Base-by-base conservation (phyloP, 2,329 filamentous ascomycete genomes). In the Lithohypha guttulata region DNA sequence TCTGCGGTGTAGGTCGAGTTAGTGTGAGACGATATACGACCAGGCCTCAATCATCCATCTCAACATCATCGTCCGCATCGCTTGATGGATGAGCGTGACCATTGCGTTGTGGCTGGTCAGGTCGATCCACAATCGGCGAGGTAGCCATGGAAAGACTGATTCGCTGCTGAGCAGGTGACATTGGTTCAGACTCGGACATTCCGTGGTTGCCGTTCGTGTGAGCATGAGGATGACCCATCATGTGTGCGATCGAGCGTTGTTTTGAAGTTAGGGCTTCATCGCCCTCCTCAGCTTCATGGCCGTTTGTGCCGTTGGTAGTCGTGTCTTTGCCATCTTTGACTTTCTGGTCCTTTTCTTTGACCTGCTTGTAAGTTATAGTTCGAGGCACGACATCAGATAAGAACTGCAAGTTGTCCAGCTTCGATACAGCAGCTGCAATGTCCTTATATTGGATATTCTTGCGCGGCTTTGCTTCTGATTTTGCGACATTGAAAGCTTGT, bases 381-480 rank as follows among this genome's bases (percentile, higher is more conserved):
- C 81, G 82, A 42, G 91, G 91, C 25, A 95, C 82, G 18, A 93
- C 76, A 60, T 98, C 91, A 46, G 82, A 73, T 10, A 98, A 75
- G 57, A 98, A 98, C 59, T 98, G 87, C 36, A 98, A 79, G 58
- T 93, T 93, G 60, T 96, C 91, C 46, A 86, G 78, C 57, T 85
- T 81, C 6, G 82, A 75, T 40, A 96, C 80, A 19, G 91, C 89
- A 54, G 77, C 83, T 51, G 87, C 85, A 28, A 98, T 72, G 61
- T 98, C 91, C 56, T 84, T 84, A 67, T 98, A 98, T 59, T 96
- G 91, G 46, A 98, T 81, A 55, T 93, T 95, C 44, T 87, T 78
- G 41, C 91, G 74, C 4, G 89, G 89, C 60, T 96, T 96, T 52
- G 81, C 76, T 62, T 96, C 91, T 1, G 86, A 74, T 56, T 91